Conservation (phyloP, 352 stramenopile genomes). For the Phytopythium aichiense region DNA sequence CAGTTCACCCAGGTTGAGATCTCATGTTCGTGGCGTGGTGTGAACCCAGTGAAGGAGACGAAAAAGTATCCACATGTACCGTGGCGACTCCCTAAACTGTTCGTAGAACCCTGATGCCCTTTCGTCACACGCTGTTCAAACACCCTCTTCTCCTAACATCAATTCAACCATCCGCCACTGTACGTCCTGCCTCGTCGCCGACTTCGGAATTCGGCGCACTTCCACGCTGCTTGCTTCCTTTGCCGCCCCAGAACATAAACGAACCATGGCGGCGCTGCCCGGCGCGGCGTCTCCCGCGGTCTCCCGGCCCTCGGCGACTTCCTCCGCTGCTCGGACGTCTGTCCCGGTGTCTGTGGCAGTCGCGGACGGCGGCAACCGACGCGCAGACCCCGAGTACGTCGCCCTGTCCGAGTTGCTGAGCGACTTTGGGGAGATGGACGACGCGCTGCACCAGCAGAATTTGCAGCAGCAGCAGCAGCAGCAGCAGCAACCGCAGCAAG, state of each 20-base stretch:
- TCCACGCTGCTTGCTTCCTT: too few relatives aligned
- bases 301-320: neutral
- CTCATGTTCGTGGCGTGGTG: too few relatives aligned
- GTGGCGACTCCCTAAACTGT: too few relatives aligned
- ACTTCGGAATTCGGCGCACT: neutral
- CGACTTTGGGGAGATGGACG: conserved; percentile 63
- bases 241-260: neutral
- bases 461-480: neutral
- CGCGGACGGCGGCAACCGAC: neutral
- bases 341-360: neutral
- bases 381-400: conserved; percentile 52
- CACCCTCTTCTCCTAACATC: neutral
- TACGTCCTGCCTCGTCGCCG: neutral
- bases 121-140: too few relatives aligned
- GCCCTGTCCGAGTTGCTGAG: conserved; percentile 65
- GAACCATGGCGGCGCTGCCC: neutral
- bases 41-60: too few relatives aligned
- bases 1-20: too few relatives aligned
- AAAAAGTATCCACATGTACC: too few relatives aligned
- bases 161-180: neutral
- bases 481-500: neutral
- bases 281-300: neutral
- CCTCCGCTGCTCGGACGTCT: neutral
- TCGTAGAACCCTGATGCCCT: too few relatives aligned
- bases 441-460: conserved; percentile 12